These are phyloP conservation scores for Epichloe bromicola DNA, from an alignment of 2,329 filamentous ascomycete species.

Conservation along the genomic window DNA sequence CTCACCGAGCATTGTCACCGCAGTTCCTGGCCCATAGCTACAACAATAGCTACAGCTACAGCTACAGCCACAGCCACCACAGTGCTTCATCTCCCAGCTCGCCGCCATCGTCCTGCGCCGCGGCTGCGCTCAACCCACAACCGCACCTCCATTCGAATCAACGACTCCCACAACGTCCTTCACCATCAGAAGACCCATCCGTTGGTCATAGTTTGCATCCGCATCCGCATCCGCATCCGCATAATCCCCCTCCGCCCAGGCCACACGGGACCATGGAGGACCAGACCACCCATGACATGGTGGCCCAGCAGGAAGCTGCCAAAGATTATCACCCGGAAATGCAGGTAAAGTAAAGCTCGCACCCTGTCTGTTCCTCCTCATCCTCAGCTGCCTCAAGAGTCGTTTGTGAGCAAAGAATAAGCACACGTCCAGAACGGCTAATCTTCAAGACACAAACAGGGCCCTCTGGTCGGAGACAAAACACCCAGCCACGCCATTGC, in stretches of 20 bases:
- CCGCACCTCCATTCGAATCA: conserved; percentile 6
- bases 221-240: neutral
- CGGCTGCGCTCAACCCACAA: conserved; percentile 5
- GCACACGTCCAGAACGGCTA: neutral
- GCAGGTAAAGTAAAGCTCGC: conserved; percentile 35
- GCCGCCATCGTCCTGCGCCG: conserved; percentile 5
- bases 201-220: conserved; percentile 6
- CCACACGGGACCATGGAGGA: conserved; percentile 20
- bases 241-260: conserved; percentile 7
- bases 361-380: too few relatives aligned
- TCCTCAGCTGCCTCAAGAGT: too few relatives aligned
- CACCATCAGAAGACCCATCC: conserved; percentile 3
- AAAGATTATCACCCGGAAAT: conserved; percentile 44
- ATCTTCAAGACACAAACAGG: conserved; percentile 35
- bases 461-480: conserved; percentile 68
- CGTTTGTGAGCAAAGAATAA: too few relatives aligned
- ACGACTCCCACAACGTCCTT: neutral
- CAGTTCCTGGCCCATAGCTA: conserved; percentile 5
- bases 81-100: conserved; percentile 2
- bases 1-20: conserved; percentile 3
- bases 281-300: conserved; percentile 29
- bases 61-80: conserved; percentile 2
- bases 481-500: conserved; percentile 65
- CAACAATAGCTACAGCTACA: neutral
- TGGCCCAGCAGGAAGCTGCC: conserved; percentile 48